Conservation (phyloP, 1,139 yeast genomes). For the Petasospora rhodanensis region DNA sequence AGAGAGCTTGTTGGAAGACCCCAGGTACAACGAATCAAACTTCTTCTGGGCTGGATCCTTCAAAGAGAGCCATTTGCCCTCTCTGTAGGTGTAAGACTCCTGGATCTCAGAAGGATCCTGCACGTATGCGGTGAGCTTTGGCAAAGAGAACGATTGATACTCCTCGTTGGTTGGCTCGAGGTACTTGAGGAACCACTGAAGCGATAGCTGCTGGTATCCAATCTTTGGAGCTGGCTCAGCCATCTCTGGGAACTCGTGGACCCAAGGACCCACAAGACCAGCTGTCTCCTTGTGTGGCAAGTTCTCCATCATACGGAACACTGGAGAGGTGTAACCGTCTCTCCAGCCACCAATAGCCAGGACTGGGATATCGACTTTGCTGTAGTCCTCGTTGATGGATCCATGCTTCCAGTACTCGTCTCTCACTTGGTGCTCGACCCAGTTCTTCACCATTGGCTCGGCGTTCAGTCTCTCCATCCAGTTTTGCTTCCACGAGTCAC, state of each 20-base stretch:
- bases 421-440: conserved; percentile 38
- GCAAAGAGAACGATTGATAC: conserved; percentile 25
- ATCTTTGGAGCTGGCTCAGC: conserved; percentile 40
- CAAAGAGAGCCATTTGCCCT: conserved; percentile 35
- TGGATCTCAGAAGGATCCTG: conserved; percentile 35
- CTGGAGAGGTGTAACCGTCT: conserved; percentile 40
- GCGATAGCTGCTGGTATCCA: conserved; percentile 37
- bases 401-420: conserved; percentile 42
- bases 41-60: conserved; percentile 15
- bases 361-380: conserved; percentile 36
- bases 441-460: conserved; percentile 35
- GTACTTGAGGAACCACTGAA: conserved; percentile 36
- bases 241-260: conserved; percentile 41
- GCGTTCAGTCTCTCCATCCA: conserved; percentile 34
- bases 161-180: conserved; percentile 23
- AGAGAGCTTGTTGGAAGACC: conserved; percentile 15
- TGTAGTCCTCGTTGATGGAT: conserved; percentile 36
- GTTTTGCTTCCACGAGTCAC: conserved; percentile 35
- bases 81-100: conserved; percentile 32
- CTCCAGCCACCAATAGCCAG: conserved; percentile 41
- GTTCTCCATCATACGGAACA: conserved; percentile 36
- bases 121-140: conserved; percentile 34
- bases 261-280: conserved; percentile 41
- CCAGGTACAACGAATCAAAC: conserved; percentile 7
- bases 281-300: conserved; percentile 30